A percentile compares a stretch with the other conserved stretches of the same genome.
phyloP scores from a whole-genome alignment of 2,329 filamentous ascomycete genomes.

The Pseudogymnoascus sp. region DNA sequence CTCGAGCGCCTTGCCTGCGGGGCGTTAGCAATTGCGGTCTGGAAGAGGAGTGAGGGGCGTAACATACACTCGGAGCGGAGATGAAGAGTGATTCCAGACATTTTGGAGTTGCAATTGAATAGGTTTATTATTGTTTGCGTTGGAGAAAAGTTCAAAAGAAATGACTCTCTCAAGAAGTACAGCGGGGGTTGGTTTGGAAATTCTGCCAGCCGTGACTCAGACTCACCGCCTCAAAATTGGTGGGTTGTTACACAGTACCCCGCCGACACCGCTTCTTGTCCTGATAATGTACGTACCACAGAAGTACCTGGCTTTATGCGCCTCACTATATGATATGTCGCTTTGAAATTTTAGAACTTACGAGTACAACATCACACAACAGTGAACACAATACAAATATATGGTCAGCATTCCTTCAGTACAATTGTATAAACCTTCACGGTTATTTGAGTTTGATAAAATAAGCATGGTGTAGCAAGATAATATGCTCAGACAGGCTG shows the following conservation, averaged over 20 bases:
- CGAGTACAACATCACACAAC: background rate
- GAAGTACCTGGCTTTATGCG: background rate
- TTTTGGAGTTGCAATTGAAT: constrained; percentile 14
- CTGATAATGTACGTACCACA: background rate
- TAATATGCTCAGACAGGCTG: background rate
- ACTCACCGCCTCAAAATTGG: background rate
- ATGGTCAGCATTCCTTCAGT: background rate
- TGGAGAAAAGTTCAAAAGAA: constrained; percentile 10
- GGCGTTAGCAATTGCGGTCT: constrained; percentile 8
- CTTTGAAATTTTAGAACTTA: background rate
- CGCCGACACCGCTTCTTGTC: background rate
- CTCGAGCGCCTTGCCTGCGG: constrained; percentile 33
- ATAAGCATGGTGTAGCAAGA: background rate
- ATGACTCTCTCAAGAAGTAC: background rate
- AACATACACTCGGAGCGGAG: constrained; percentile 33
- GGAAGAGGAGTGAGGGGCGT: constrained; percentile 12
- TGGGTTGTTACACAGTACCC: background rate
- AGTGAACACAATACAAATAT: background rate
- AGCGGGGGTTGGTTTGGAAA: constrained; percentile 12
- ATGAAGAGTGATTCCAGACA: constrained; percentile 30
- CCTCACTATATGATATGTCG: background rate
- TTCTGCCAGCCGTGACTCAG: constrained; percentile 14
- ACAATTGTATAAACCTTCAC: background rate
- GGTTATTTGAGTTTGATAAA: background rate
- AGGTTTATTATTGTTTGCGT: constrained; percentile 13